Evolutionary conservation across 345 rosid species (phyloP).

Genomic region (Acer saccharum): DNA sequence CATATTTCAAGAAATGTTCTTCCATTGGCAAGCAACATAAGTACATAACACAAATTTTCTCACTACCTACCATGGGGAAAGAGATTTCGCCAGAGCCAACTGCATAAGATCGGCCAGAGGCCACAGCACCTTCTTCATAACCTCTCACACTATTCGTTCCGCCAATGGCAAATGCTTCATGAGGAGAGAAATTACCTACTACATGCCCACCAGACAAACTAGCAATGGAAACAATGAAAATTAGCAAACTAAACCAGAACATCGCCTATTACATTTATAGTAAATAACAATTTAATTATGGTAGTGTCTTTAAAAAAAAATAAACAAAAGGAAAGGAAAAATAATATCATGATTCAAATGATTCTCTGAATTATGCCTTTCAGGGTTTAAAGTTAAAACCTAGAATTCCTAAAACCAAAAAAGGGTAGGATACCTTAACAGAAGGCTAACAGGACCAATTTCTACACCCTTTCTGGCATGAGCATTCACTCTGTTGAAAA

Average conservation of each 20-base stretch:
- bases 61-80: constrained; percentile 71
- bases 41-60: not conserved
- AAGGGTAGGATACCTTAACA: constrained; percentile 53
- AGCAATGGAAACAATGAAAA: constrained; percentile 24
- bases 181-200: constrained; percentile 87
- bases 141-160: constrained; percentile 98
- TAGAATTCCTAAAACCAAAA: not conserved
- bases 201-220: constrained; percentile 91
- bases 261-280: not conserved
- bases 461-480: constrained; percentile 79
- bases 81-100: constrained; percentile 89
- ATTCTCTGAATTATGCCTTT: constrained; percentile 8
- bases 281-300: constrained; percentile 4
- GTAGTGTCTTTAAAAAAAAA: not conserved
- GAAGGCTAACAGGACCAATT: constrained; percentile 77
- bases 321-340: constrained; percentile 1
- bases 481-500: constrained; percentile 82
- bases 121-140: constrained; percentile 96
- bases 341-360: not conserved
- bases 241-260: constrained; percentile 24
- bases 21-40: not conserved
- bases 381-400: not conserved
- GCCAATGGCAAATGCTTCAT: constrained; percentile 92
- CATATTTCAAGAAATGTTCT: not conserved
- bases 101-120: constrained; percentile 87